Evolutionary conservation across 495 filamentous ascomycete species (phyloP).

Genomic region (Hypoxylon intermedium): DNA sequence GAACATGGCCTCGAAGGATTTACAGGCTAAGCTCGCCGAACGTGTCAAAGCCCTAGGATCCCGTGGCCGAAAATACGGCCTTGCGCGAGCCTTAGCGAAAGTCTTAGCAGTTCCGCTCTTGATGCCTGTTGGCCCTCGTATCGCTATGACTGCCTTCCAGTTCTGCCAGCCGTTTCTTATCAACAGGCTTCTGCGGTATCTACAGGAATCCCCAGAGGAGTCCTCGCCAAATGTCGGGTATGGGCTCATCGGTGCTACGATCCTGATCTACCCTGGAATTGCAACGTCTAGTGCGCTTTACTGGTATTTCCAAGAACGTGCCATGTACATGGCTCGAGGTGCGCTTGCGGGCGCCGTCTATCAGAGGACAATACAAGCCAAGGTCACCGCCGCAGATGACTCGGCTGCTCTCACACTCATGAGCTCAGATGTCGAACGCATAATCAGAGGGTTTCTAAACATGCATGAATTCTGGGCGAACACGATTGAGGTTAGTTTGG

Average conservation of each 20-base stretch:
- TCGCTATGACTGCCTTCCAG: constrained; percentile 54
- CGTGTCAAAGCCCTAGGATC: constrained; percentile 6
- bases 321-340: constrained; percentile 63
- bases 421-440: constrained; percentile 62
- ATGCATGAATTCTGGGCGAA: constrained; percentile 65
- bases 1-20: constrained; percentile 49
- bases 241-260: constrained; percentile 45
- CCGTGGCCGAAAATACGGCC: constrained; percentile 24
- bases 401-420: constrained; percentile 48
- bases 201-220: constrained; percentile 49
- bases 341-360: constrained; percentile 64
- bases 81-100: constrained; percentile 26
- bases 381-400: constrained; percentile 52
- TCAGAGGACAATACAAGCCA: constrained; percentile 57
- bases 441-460: constrained; percentile 54
- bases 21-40: constrained; percentile 43
- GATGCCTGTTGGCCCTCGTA: constrained; percentile 42
- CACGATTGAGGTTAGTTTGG: constrained; percentile 37
- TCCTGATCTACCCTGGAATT: constrained; percentile 64
- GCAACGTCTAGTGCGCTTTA: constrained; percentile 61
- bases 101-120: constrained; percentile 41
- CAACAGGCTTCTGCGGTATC: constrained; percentile 56
- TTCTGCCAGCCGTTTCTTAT: constrained; percentile 73
- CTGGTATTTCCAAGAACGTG: constrained; percentile 52
- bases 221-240: constrained; percentile 55